Evolutionary conservation across 2,329 filamentous ascomycete species (phyloP).

Genomic region (Aureobasidium uvarum): DNA sequence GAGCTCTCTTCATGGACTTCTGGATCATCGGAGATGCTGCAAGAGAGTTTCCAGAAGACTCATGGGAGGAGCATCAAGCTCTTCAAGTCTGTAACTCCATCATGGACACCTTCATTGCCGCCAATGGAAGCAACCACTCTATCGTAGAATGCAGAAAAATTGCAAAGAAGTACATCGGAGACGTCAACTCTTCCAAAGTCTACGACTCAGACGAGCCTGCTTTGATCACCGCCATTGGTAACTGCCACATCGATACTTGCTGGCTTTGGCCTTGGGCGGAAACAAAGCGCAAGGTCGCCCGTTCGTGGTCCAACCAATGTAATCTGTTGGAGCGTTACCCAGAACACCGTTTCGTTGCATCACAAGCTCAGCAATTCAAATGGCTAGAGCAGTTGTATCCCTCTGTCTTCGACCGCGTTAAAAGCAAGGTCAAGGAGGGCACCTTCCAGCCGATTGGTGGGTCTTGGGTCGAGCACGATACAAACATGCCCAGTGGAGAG

Average conservation of each 20-base stretch:
- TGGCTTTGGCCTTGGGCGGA: slow-evolving; percentile 99
- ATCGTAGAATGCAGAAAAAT: slow-evolving; percentile 79
- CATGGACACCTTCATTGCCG: slow-evolving; percentile 84
- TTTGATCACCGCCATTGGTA: slow-evolving; percentile 83
- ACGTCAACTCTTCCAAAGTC: slow-evolving; percentile 78
- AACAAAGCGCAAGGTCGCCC: slow-evolving; percentile 92
- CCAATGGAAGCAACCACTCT: slow-evolving; percentile 67
- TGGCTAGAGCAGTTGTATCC: slow-evolving; percentile 93
- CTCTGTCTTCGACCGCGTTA: slow-evolving; percentile 83
- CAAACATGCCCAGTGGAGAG: slow-evolving; percentile 94
- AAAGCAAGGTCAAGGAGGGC: slow-evolving; percentile 83
- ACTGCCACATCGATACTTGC: slow-evolving; percentile 97
- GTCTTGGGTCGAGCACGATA: slow-evolving; percentile 99
- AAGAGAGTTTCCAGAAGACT: slow-evolving; percentile 82
- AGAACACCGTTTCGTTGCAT: slow-evolving; percentile 88
- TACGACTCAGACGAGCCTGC: slow-evolving; percentile 73
- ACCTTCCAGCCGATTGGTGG: slow-evolving; percentile 94
- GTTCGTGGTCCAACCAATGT: slow-evolving; percentile 96
- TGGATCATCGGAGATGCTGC: slow-evolving; percentile 95
- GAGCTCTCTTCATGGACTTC: slow-evolving; percentile 83
- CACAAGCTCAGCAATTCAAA: slow-evolving; percentile 96
- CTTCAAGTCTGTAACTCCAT: slow-evolving; percentile 80
- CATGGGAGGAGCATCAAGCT: slow-evolving; percentile 85
- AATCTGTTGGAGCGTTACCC: slow-evolving; percentile 93
- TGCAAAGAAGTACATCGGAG: slow-evolving; percentile 76